Evolutionary conservation across 768 basidiomycete species (phyloP), one percentile per base, ranked within the genome.

Genomic region (Boletus tomentosulus): DNA sequence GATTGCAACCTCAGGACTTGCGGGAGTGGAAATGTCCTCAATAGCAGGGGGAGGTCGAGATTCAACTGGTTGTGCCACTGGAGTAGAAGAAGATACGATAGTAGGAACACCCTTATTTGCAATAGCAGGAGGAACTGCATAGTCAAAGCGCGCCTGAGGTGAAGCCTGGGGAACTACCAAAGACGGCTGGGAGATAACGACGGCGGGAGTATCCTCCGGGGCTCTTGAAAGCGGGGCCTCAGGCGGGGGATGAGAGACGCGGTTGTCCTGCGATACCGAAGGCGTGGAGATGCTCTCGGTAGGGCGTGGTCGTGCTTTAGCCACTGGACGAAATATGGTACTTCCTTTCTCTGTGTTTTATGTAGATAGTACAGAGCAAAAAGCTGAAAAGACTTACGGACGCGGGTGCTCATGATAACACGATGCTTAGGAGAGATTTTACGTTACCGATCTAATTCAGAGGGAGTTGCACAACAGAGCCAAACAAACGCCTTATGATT

Each of bases 241-340:
- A 9, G 50, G 35, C 4, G 43, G 46, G 15, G 47, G 52, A 42
- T 59, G 57, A 10, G 58, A 51, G n/a, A 47, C 33, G 33, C 31
- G 50, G 9, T 45, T 41, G 31, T 66, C 66, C 46, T 53, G 58
- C 11, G 58, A 54, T 51, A 50, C 35, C 5, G 59, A 57, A 16
- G 55, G 46, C n/a, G 53, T 58, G 10, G 61, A 48, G 31, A 45
- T 49, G 52, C 31, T 62, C 50, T 72, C 66, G 12, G 58, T 41
- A 10, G 71, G 63, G 27, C 84, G 81, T 13, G 77, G 61, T 45
- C 85, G 76, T 9, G 79, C 69, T 63, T 83, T 85, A 13, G 72
- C 74, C 4, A 86, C 76, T n/a, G 87, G 87, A 63, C 78, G 80
- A 60, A 90, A 90, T 50, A 88, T 67, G 6, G 83, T 77, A 8